A percentile compares a stretch with the other conserved stretches of the same genome.
These are phyloP conservation scores for Daedaleopsis nitida DNA, from an alignment of 768 basidiomycete species.

Conservation along the genomic window DNA sequence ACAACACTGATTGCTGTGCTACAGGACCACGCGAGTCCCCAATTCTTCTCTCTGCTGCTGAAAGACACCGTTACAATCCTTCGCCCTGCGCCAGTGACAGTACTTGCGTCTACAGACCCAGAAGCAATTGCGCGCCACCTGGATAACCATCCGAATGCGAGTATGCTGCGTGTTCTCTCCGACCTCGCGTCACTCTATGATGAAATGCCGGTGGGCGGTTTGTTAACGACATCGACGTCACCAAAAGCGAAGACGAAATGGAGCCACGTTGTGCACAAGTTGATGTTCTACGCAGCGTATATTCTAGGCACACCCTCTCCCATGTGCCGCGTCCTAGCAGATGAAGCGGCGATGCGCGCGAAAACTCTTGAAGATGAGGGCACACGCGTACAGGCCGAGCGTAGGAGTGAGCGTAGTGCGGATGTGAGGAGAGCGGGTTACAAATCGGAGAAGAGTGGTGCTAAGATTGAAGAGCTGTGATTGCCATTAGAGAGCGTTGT, in stretches of 20 bases:
- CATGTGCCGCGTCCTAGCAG: slow-evolving; percentile 42
- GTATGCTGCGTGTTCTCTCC: slow-evolving; percentile 51
- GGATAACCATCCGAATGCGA: slow-evolving; percentile 41
- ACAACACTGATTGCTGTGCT: neutral
- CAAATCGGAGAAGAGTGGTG: neutral
- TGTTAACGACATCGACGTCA: slow-evolving; percentile 8
- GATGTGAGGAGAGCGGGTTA: neutral
- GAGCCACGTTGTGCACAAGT: slow-evolving; percentile 54
- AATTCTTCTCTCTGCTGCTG: slow-evolving; percentile 54
- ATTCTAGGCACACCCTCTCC: slow-evolving; percentile 49
- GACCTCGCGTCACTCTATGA: slow-evolving; percentile 52
- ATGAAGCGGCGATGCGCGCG: slow-evolving; percentile 40
- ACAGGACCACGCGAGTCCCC: slow-evolving; percentile 38
- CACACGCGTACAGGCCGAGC: neutral
- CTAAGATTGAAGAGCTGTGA: slow-evolving; percentile 11
- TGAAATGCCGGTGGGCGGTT: slow-evolving; percentile 1
- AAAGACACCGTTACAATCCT: slow-evolving; percentile 56
- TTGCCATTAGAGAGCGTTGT: neutral
- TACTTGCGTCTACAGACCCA: slow-evolving; percentile 11
- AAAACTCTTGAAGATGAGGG: slow-evolving; percentile 30
- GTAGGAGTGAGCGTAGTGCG: neutral
- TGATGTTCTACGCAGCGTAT: slow-evolving; percentile 72
- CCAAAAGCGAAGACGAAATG: neutral
- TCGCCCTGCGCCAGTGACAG: slow-evolving; percentile 42
- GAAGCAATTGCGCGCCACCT: slow-evolving; percentile 24